Evolutionary conservation across 768 basidiomycete genomes (phyloP), one percentile per base, ranked within the genome.

Genomic region (Pholiota microspora): DNA sequence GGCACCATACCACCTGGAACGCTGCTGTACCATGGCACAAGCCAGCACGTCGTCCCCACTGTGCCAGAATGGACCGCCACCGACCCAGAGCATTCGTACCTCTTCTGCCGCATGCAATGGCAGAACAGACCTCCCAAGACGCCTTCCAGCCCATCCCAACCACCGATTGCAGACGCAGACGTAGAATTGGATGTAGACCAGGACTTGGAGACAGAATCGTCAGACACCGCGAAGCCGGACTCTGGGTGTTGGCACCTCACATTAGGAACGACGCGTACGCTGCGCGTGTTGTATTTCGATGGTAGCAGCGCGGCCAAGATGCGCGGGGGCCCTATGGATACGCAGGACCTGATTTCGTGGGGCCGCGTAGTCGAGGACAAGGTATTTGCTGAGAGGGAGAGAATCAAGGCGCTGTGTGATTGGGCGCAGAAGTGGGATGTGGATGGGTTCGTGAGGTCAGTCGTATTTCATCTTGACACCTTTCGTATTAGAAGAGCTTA

Each of bases 211-310:
- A n/a, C n/a, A n/a, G n/a, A n/a, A n/a, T n/a, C n/a, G n/a, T n/a
- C n/a, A n/a, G n/a, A n/a, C n/a, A n/a, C n/a, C n/a, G n/a, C n/a
- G n/a, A n/a, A n/a, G n/a, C n/a, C n/a, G n/a, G n/a, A n/a, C n/a
- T n/a, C n/a, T n/a, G 70, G 69, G 5, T 74, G 74, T 54, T 76
- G 74, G 73, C 74, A 73, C 18, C 63, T 77, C 13, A 77, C 76
- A 5, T 53, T 75, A 6, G 69, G 71, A 9, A 54, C 70, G 4
- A 67, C 67, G 3, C 69, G 77, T 1, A 63, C 77, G 1, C 61
- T 82, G 28, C 77, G 74, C 35, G 62, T 82, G 2, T 52, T 82
- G 7, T 81, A 82, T 56, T 82, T 82, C 38, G 81, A 83, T 48
- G 80, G 81, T 0, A 76, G 65, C 40, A 79, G 79, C 49, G 79